phyloP scores from a whole-genome alignment of 148 eudicot genomes.

The Persicaria maculosa region DNA sequence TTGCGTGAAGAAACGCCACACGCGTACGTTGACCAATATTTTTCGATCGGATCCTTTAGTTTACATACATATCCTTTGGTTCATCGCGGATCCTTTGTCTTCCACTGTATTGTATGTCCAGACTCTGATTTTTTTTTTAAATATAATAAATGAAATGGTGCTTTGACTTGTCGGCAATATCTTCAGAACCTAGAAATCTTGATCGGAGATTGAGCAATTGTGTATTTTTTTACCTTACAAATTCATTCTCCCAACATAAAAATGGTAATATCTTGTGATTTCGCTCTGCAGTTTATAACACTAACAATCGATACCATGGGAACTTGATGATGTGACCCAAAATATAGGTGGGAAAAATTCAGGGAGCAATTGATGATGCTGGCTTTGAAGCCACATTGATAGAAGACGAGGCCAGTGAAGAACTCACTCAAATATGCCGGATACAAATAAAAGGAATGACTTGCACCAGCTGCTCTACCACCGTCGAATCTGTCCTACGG shows the following conservation, averaged over 20 bases:
- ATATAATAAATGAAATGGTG: too few relatives aligned
- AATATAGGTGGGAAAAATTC: slow-evolving; percentile 36
- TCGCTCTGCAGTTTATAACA: background rate
- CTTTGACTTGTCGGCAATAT: background rate
- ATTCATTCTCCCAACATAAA: background rate
- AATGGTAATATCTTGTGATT: background rate
- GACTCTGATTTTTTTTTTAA: too few relatives aligned
- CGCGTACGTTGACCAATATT: background rate
- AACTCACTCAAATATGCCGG: slow-evolving; percentile 47
- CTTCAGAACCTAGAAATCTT: background rate
- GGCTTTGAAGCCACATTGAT: slow-evolving; percentile 64
- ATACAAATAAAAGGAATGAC: slow-evolving; percentile 75
- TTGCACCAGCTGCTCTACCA: slow-evolving; percentile 76
- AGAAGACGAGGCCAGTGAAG: slow-evolving; percentile 39
- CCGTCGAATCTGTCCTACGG: slow-evolving; percentile 53
- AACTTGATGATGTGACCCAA: background rate
- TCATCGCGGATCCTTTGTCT: background rate
- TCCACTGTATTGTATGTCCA: background rate
- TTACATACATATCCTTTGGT: background rate
- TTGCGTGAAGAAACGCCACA: slow-evolving; percentile 4
- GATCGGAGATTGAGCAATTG: background rate
- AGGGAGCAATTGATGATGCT: slow-evolving; percentile 46
- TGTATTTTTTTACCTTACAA: background rate
- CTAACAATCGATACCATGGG: background rate
- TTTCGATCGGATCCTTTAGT: background rate